A percentile compares a stretch with the other conserved stretches of the same genome.
These are phyloP conservation scores for Macrocystidia cucumis DNA, from an alignment of 1,284 basidiomycete species.

Conservation along the genomic window DNA sequence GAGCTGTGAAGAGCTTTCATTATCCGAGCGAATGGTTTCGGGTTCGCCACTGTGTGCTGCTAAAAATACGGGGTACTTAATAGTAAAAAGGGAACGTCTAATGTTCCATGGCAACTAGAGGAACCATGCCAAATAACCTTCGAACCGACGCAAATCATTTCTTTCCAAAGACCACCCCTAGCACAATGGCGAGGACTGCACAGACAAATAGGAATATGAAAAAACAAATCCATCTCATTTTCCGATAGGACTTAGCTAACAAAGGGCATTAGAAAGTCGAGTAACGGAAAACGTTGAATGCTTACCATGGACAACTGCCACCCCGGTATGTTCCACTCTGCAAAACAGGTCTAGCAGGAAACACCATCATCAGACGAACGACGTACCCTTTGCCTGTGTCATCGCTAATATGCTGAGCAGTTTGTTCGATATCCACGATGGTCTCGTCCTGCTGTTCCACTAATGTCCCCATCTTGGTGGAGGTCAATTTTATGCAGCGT, in stretches of 20 bases:
- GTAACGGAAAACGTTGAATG: conserved; percentile 2
- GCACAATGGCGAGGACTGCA: conserved; percentile 40
- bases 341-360: conserved; percentile 2
- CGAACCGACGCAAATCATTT: conserved; percentile 9
- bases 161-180: conserved; percentile 39
- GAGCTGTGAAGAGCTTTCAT: too few relatives aligned
- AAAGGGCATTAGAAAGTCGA: conserved; percentile 6
- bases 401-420: conserved; percentile 53
- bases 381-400: conserved; percentile 69
- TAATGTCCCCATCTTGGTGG: conserved; percentile 63
- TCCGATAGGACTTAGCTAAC: conserved; percentile 48
- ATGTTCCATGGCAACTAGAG: too few relatives aligned
- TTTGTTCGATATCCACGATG: conserved; percentile 56
- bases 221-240: conserved; percentile 80
- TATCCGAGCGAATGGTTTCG: too few relatives aligned
- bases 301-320: conserved; percentile 55
- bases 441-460: conserved; percentile 77
- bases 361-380: not conserved
- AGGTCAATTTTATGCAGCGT: conserved; percentile 7
- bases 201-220: conserved; percentile 44
- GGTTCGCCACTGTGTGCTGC: too few relatives aligned
- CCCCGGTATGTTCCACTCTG: conserved; percentile 60
- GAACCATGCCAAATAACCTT: too few relatives aligned
- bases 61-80: too few relatives aligned
- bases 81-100: too few relatives aligned